Percentiles rank a stretch among this genome's conserved stretches.
Evolutionary conservation across 1,139 yeast species (phyloP).

Genomic region (Candida labiduridarum): DNA sequence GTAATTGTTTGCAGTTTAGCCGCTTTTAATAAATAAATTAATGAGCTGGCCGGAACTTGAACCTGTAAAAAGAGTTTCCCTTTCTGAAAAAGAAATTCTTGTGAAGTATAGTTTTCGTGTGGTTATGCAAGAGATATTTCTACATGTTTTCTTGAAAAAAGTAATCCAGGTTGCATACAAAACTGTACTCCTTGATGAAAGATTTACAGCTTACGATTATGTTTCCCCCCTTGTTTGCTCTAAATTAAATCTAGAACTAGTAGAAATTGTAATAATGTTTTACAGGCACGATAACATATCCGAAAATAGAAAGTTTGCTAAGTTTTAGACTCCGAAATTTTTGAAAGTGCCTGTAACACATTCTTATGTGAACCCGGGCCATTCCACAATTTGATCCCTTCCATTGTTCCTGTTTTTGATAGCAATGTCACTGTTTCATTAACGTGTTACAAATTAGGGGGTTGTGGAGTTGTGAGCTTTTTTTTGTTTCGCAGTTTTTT

Average conservation of each 20-base stretch:
- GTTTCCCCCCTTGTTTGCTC: neutral
- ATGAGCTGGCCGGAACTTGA: neutral
- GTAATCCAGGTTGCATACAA: neutral
- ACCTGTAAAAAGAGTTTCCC: neutral
- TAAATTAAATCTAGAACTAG: neutral
- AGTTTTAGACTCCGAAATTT: neutral
- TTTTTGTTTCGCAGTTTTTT: slow-evolving; percentile 3
- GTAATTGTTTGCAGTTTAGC: neutral
- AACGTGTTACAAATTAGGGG: slow-evolving; percentile 1
- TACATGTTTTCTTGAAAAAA: neutral
- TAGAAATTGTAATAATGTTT: neutral
- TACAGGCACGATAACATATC: neutral
- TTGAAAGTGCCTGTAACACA: neutral
- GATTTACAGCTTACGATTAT: neutral
- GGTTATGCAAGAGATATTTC: neutral
- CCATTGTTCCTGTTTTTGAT: neutral
- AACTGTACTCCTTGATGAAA: too few species aligned
- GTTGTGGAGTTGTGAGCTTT: neutral
- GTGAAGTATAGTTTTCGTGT: neutral
- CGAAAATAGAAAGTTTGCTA: neutral
- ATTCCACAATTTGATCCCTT: neutral
- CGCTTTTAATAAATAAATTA: neutral
- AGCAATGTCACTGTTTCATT: neutral
- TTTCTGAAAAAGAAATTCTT: neutral
- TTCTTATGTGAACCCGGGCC: neutral